These are phyloP conservation scores for Podaxis rugospora DNA, from an alignment of 768 basidiomycete species.

Conservation along the genomic window DNA sequence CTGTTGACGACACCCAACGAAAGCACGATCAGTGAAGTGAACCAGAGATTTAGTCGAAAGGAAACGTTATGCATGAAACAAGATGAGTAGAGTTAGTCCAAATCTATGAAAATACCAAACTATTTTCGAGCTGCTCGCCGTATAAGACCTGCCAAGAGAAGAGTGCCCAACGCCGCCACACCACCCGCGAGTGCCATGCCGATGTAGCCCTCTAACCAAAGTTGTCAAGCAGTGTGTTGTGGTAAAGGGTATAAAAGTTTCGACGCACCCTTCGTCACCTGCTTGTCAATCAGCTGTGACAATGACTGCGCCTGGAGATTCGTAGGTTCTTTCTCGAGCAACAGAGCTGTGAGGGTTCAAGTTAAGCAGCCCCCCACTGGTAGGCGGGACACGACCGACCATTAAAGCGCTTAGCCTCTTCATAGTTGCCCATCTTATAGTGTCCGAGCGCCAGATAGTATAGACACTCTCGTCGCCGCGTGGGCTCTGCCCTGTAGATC, in stretches of 20 bases:
- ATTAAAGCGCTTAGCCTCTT: constrained; percentile 90
- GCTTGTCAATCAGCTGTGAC: constrained; percentile 78
- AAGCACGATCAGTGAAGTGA: background rate
- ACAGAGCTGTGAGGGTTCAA: constrained; percentile 48
- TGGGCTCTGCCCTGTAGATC: constrained; percentile 84
- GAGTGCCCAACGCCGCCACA: constrained; percentile 77
- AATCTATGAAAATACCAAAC: constrained; percentile 13
- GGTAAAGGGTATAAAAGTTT: background rate
- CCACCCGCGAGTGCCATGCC: constrained; percentile 96
- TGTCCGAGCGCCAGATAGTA: constrained; percentile 96
- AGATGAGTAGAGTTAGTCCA: background rate
- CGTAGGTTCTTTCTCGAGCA: constrained; percentile 87
- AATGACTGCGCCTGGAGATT: constrained; percentile 93
- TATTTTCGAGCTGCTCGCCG: constrained; percentile 73
- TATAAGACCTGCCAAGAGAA: constrained; percentile 72
- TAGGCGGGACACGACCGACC: constrained; percentile 47
- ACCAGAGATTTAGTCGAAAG: background rate
- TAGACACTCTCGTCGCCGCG: constrained; percentile 87
- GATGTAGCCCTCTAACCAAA: constrained; percentile 84
- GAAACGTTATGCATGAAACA: background rate
- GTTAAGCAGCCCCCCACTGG: background rate
- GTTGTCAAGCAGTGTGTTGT: background rate
- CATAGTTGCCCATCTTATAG: constrained; percentile 95
- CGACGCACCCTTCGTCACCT: constrained; percentile 69
- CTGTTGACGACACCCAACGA: background rate